A percentile compares a stretch with the other conserved stretches of the same genome.
phyloP scores from a whole-genome alignment of 108 stramenopile species.

The Nannochloropsis gaditana region DNA sequence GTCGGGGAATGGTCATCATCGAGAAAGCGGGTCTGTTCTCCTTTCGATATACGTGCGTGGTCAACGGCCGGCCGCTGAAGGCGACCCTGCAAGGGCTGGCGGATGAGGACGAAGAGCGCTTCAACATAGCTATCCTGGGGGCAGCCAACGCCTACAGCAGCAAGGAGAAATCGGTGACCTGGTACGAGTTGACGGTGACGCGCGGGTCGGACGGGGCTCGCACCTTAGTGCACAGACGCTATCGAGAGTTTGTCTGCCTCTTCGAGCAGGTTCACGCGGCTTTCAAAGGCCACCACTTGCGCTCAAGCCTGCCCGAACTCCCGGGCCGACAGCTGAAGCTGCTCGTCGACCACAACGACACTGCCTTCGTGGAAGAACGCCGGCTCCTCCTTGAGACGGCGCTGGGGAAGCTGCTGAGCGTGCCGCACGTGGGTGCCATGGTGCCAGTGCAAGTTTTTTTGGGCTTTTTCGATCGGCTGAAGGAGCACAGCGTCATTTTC shows the following conservation, averaged over 20 bases:
- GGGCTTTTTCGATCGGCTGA: neutral
- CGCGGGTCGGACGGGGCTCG: neutral
- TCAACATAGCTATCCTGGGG: neutral
- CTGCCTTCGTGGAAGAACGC: neutral
- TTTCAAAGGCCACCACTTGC: neutral
- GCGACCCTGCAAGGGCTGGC: neutral
- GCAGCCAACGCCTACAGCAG: neutral
- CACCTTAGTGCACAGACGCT: conserved; percentile 2
- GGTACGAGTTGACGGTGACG: conserved; percentile 12
- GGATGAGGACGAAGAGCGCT: conserved; percentile 18
- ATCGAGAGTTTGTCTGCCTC: neutral
- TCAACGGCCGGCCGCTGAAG: neutral
- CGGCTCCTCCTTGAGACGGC: neutral
- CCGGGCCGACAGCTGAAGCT: conserved; percentile 11
- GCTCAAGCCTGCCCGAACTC: neutral
- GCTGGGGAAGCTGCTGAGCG: neutral
- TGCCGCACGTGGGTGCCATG: conserved; percentile 12
- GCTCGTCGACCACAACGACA: neutral
- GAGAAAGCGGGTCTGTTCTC: neutral
- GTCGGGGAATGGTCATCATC: neutral
- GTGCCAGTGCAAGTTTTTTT: neutral
- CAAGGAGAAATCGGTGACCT: neutral
- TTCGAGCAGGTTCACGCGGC: conserved; percentile 10
- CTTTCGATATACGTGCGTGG: conserved; percentile 3
- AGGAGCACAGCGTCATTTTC: neutral